Base-by-base conservation (phyloP, 805 yeast genomes). In the Isabelozyma heimii region DNA sequence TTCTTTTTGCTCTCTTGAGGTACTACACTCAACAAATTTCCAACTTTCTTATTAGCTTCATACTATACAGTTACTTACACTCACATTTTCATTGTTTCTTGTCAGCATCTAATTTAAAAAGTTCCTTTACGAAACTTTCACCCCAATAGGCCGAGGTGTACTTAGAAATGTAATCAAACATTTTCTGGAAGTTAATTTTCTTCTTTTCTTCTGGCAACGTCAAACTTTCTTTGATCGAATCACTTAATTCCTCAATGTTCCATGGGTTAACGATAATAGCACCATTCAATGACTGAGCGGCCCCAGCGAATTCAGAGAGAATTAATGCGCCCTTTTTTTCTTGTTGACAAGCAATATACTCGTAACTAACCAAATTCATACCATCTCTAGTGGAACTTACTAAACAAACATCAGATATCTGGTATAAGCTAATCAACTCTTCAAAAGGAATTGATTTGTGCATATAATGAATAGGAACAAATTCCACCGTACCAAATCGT, bases 61-160 rank as follows among this genome's bases (percentile, higher is more conserved):
- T 20, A 20, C 24, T 20, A 20, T 20, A 20, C 24, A 20, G 24
- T 20, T 3, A 2, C 24, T 20, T 20, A 6, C 6, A 6, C 24
- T 6, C 24, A 20, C 24, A 6, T 5, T 5, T 6, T 20, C 24
- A 20, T 20, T 20, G 35, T 26, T 40, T 40, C 24, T 40, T 40
- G 24, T 40, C 27, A 20, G 43, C 30, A 17, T 38, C 30, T 42
- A 59, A 59, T 46, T 79, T 82, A 56, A 70, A 77, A 60, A 94
- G 73, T 66, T 94, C 99, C 58, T 84, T 84, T 40, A 94, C 98
- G 67, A 94, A 94, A 58, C 85, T 88, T 66, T 91, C 96, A 46
- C 98, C 98, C 99, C 99, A 94, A 66, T 83, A 94, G 9, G 89
- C 90, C 27, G 97, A 88, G 10, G 99, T 94, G 65, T 91, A 94